phyloP scores from a whole-genome alignment of 768 basidiomycete species.

The Mycena alexandri region DNA sequence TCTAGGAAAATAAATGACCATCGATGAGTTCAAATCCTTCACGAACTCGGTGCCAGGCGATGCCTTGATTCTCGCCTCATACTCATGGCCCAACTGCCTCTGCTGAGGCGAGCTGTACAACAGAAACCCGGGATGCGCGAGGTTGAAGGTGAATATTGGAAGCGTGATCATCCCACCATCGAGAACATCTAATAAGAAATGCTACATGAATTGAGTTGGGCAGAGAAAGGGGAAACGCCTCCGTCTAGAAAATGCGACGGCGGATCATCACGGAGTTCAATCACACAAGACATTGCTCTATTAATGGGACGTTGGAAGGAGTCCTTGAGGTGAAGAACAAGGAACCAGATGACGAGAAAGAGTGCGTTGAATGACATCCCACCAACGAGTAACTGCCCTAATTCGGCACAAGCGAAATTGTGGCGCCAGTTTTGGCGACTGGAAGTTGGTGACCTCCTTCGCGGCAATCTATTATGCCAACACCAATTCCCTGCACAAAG shows the following conservation, averaged over 20 bases:
- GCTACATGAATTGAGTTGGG: background rate
- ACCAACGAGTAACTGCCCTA: slow-evolving; percentile 7
- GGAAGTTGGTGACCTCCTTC: slow-evolving; percentile 36
- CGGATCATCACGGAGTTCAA: slow-evolving; percentile 16
- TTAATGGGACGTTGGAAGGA: too few relatives aligned
- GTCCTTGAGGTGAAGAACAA: too few relatives aligned
- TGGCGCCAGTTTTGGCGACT: background rate
- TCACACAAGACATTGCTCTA: slow-evolving; percentile 15
- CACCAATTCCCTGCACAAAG: slow-evolving; percentile 68
- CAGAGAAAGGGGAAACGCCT: slow-evolving; percentile 13
- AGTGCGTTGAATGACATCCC: slow-evolving; percentile 16
- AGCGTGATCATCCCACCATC: slow-evolving; percentile 22
- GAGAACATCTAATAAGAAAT: slow-evolving; percentile 6
- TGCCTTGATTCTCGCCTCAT: too few relatives aligned
- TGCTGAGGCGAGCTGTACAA: slow-evolving; percentile 1
- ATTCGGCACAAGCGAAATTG: background rate
- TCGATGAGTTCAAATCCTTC: too few relatives aligned
- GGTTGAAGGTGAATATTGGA: background rate
- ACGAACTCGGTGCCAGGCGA: too few relatives aligned
- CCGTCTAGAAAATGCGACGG: slow-evolving; percentile 11
- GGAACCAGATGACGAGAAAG: slow-evolving; percentile 4
- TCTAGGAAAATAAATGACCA: too few relatives aligned
- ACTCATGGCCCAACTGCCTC: too few relatives aligned
- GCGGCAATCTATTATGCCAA: slow-evolving; percentile 64
- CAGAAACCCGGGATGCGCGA: slow-evolving; percentile 15